Evolutionary conservation across 2,329 filamentous ascomycete genomes (phyloP).

Genomic region (Thermoascus crustaceus): DNA sequence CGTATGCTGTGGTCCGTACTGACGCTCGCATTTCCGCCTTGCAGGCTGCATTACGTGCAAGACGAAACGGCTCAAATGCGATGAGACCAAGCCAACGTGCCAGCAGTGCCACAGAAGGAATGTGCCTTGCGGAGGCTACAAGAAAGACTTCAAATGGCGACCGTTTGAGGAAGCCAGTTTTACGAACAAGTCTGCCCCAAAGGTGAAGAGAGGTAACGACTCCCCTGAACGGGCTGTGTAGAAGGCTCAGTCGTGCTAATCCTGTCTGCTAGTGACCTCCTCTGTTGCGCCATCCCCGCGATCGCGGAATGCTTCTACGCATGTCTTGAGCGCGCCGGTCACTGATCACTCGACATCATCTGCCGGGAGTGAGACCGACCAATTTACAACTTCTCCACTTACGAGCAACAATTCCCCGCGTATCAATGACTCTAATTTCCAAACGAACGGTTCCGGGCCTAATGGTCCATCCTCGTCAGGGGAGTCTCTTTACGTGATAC

Average conservation of each 20-base stretch:
- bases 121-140: conserved; percentile 62
- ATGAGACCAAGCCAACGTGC: conserved; percentile 62
- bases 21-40: conserved; percentile 10
- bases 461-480: too few species aligned
- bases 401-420: too few species aligned
- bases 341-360: not conserved
- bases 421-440: too few species aligned
- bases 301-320: not conserved
- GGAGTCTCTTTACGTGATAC: too few species aligned
- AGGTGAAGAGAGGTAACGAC: conserved; percentile 40
- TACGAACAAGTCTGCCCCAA: conserved; percentile 27
- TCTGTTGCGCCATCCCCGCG: too few species aligned
- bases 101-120: conserved; percentile 58
- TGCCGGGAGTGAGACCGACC: not conserved
- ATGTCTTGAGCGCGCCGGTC: not conserved
- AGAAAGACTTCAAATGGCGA: conserved; percentile 69
- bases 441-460: too few species aligned
- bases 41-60: conserved; percentile 67
- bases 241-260: not conserved
- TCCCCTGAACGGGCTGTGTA: not conserved
- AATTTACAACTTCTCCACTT: not conserved
- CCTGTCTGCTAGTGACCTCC: not conserved
- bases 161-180: conserved; percentile 58
- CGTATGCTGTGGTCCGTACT: too few species aligned
- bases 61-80: conserved; percentile 64